Evolutionary conservation across 805 yeast species (phyloP), one percentile per base, ranked within the genome.

Genomic region (Nakazawaea ernobii): DNA sequence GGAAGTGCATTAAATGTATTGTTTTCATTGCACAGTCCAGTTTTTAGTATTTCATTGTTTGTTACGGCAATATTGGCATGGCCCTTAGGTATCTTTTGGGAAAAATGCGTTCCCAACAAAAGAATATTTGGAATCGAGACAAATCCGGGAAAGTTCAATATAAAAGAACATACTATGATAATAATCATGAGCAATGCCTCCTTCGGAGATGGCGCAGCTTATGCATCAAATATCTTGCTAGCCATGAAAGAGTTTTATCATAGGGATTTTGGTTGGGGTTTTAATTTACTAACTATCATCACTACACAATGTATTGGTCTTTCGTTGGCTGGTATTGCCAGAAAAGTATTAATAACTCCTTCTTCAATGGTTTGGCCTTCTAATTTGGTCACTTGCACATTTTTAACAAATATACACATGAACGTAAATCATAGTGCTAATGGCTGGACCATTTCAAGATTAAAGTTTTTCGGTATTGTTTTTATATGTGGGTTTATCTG

Each of bases 321-420:
- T 52, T 82, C 85, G 27, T 61, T 80, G 45, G 87, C 86, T 39
- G 91, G 91, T 29, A 45, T 84, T 48, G 68, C 76, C 36, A 69
- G 84, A 53, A 72, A 76, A 53, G 68, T 81, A 32, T 69, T 84
- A 51, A 82, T 84, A 13, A 75, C 75, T 49, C 84, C 89, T 5
- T 73, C 82, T 5, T 67, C 79, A n/a, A 77, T 82, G 63, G 71
- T 83, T 44, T 86, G 91, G 91, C 92, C 92, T 4, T 62, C 77
- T 1, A 75, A 74, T 56, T 69, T 85, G 59, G 85, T 82, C 44
- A 70, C 81, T 4, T 58, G 79, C 27, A 80, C 85, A 20, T 73
- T 82, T 53, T 70, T 77, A 66, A 68, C 77, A 57, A 71, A 74
- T 63, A 68, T 81, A 62, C 73, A 69, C 62, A 52, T 71, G 58